Conservation (phyloP, 768 basidiomycete species). For the Phylloporus arenicola region DNA sequence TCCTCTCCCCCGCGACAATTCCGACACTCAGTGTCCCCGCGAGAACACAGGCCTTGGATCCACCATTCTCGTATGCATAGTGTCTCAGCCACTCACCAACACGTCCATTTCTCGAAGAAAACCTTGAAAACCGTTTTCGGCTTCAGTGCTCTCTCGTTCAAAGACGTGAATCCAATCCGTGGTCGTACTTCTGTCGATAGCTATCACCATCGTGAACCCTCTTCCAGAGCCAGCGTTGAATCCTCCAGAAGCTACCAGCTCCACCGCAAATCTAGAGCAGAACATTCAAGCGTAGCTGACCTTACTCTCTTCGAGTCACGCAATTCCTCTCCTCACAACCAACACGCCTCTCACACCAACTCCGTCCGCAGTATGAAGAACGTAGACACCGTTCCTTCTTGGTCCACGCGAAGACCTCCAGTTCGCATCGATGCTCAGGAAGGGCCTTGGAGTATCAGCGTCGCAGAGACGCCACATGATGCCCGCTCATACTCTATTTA, state of each 20-base stretch:
- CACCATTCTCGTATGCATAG: constrained; percentile 39
- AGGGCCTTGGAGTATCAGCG: constrained; percentile 83
- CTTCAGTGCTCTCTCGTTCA: constrained; percentile 35
- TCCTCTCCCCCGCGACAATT: constrained; percentile 25
- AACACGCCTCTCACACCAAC: constrained; percentile 29
- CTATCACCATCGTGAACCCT: constrained; percentile 24
- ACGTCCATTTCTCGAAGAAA: constrained; percentile 36
- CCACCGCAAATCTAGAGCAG: constrained; percentile 33
- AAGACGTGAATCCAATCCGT: constrained; percentile 29
- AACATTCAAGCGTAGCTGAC: constrained; percentile 36
- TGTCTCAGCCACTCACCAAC: constrained; percentile 34
- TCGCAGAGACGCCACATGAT: constrained; percentile 80
- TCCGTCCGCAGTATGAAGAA: constrained; percentile 38
- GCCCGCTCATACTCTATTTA: constrained; percentile 68
- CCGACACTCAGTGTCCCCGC: constrained; percentile 24
- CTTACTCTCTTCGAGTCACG: constrained; percentile 39
- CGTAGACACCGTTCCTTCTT: constrained; percentile 39
- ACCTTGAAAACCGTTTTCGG: constrained; percentile 48
- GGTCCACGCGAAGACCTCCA: constrained; percentile 42
- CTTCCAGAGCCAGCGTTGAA: constrained; percentile 42
- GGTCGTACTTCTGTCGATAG: constrained; percentile 27
- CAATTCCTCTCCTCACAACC: constrained; percentile 27
- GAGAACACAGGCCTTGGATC: constrained; percentile 20
- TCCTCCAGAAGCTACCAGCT: constrained; percentile 34
- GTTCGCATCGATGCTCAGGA: constrained; percentile 69